Conservation (phyloP, 1,139 yeast species). For the Komagataea norvegica region DNA sequence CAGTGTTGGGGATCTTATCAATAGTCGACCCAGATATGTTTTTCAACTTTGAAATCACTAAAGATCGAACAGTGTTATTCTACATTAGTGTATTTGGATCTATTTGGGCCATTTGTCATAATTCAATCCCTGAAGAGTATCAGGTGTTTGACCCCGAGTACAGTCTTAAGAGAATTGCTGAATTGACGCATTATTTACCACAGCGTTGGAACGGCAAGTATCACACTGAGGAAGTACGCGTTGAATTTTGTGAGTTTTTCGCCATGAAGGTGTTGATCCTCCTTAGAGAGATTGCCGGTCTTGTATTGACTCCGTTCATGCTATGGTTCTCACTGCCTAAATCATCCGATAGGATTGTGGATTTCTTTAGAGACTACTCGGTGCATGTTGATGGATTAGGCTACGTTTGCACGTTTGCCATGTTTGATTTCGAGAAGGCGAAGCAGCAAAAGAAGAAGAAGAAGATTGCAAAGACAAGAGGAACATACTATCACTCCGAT, state of each 20-base stretch:
- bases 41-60: constrained; percentile 82
- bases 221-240: constrained; percentile 79
- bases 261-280: constrained; percentile 71
- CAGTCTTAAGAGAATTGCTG: constrained; percentile 69
- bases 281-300: constrained; percentile 71
- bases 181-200: constrained; percentile 88
- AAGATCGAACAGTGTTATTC: constrained; percentile 75
- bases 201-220: constrained; percentile 77
- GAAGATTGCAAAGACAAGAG: constrained; percentile 20
- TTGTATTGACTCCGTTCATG: constrained; percentile 80
- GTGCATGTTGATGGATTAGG: constrained; percentile 94
- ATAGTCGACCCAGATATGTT: constrained; percentile 90
- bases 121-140: constrained; percentile 56
- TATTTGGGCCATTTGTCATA: constrained; percentile 66
- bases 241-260: constrained; percentile 75
- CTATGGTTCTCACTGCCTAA: constrained; percentile 78
- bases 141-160: constrained; percentile 88
- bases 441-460: constrained; percentile 33
- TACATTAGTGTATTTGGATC: constrained; percentile 86
- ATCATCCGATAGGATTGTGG: constrained; percentile 70
- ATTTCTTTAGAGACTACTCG: constrained; percentile 84
- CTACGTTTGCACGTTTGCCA: constrained; percentile 89
- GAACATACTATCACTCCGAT: constrained; percentile 46
- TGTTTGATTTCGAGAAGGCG: constrained; percentile 66
- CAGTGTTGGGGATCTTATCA: constrained; percentile 78